Evolutionary conservation across 2,329 filamentous ascomycete genomes (phyloP).

Genomic region (Colletotrichum sidae): DNA sequence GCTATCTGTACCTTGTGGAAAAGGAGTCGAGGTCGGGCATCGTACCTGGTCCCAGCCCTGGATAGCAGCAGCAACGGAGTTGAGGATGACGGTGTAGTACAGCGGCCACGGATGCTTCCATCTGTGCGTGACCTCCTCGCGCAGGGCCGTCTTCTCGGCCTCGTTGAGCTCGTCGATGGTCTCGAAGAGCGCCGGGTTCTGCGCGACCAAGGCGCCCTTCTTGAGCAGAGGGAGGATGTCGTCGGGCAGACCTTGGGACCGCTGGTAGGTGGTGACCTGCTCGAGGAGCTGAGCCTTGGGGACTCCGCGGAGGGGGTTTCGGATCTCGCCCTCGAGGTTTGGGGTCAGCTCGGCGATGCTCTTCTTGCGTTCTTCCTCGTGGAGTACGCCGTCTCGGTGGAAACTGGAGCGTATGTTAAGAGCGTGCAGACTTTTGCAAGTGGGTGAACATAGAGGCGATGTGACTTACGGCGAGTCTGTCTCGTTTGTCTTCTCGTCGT

Average conservation of each 20-base stretch:
- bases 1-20: too few species aligned
- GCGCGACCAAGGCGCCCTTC: conserved; percentile 65
- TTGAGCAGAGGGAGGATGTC: conserved; percentile 58
- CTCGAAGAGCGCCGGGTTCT: conserved; percentile 61
- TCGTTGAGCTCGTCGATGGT: conserved; percentile 58
- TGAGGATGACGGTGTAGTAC: too few species aligned
- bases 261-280: conserved; percentile 66
- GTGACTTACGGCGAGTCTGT: conserved; percentile 9
- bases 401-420: background rate
- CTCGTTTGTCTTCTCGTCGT: conserved; percentile 16
- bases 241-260: conserved; percentile 56
- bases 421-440: too few species aligned
- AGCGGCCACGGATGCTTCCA: too few species aligned
- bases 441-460: rapidly evolving
- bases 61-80: too few species aligned
- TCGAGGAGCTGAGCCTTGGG: conserved; percentile 62
- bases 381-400: conserved; percentile 3
- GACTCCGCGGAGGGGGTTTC: conserved; percentile 64
- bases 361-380: conserved; percentile 16
- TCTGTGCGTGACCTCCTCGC: too few species aligned
- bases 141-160: conserved; percentile 49
- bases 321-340: conserved; percentile 45
- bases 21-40: too few species aligned
- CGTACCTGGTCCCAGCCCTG: too few species aligned
- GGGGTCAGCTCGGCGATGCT: conserved; percentile 21